These are phyloP conservation scores for Zea luxurians DNA, from an alignment of 176 grass and related monocot species.

Conservation along the genomic window DNA sequence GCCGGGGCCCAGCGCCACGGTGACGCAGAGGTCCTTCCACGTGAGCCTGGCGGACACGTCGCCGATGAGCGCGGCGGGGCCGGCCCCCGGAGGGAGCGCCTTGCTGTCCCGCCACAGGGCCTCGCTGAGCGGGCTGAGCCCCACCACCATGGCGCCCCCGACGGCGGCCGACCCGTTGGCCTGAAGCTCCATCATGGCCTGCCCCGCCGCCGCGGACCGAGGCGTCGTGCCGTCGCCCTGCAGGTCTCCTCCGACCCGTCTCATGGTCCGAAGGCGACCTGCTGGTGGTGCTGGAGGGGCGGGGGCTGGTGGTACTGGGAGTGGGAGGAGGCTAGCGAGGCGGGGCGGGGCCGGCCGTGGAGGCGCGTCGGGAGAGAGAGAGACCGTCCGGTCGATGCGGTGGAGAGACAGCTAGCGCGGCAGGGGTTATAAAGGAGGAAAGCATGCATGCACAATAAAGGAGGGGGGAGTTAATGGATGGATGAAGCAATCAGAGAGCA, in stretches of 20 bases:
- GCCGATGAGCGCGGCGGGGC: slow-evolving; percentile 56
- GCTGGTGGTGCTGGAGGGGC: not conserved
- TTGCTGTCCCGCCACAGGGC: slow-evolving; percentile 81
- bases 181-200: slow-evolving; percentile 80
- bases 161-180: slow-evolving; percentile 49
- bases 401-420: slow-evolving; percentile 29
- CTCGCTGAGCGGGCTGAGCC: slow-evolving; percentile 91
- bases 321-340: not conserved
- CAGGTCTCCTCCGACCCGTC: slow-evolving; percentile 29
- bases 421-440: slow-evolving; percentile 47
- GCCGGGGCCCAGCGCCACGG: slow-evolving; percentile 66
- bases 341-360: not conserved
- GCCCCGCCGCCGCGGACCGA: slow-evolving; percentile 42
- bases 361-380: not conserved
- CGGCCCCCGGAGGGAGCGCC: slow-evolving; percentile 31
- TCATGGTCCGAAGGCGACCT: slow-evolving; percentile 26
- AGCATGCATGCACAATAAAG: slow-evolving; percentile 54
- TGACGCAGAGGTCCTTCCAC: slow-evolving; percentile 94
- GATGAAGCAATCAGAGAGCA: slow-evolving; percentile 49
- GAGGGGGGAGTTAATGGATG: slow-evolving; percentile 44
- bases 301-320: not conserved
- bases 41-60: slow-evolving; percentile 92
- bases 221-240: slow-evolving; percentile 25
- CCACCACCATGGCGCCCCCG: slow-evolving; percentile 50
- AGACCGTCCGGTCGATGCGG: slow-evolving; percentile 9